Base-by-base conservation (phyloP, 352 stramenopile genomes). In the Phytopythium sindhum region DNA sequence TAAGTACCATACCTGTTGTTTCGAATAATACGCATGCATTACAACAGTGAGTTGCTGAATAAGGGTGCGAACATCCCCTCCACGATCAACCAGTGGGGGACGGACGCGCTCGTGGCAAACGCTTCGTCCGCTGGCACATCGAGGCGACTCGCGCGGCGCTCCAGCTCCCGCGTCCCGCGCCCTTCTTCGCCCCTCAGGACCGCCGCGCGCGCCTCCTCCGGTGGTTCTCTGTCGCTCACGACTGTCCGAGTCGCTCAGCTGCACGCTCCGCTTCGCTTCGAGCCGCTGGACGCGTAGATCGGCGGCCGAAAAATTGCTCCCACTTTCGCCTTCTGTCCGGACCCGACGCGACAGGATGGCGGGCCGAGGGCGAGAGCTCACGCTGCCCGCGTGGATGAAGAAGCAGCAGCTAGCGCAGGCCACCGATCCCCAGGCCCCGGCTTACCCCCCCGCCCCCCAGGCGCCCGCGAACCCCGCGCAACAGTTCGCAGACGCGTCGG, bases 381-480 rank as follows among this genome's bases (percentile, higher is more conserved):
- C 84, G 72, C 75, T 96, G 55, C 88, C 88, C 24, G 88, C 88
- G 66, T 96, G 88, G 88, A 94, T 96, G 86, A 93, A 88, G 69
- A 90, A 94, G 69, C 80, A 90, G 66, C 80, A 93, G 59, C 48
- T 56, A 51, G 56, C 72, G 60, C 57, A 67, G 50, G 59, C 54
- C 21, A 56, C 47, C 31, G 41, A 37, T 48, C 63, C 29, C 42
- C 59, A 45, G 55, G 61, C 24, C 2, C 24, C 48, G 7, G 8
- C 68, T 26, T 39, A 57, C 29, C 53, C 54, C 11, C 52, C 64
- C 45, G 58, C 67, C 41, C 64, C 67, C 29, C 23, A 33, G 48
- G 10, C 47, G 39, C 62, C 59, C 19, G 51, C 31, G 61, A 65
- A 60, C 41, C 29, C 48, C 17, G 64, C 63, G 28, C 65, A 51